Evolutionary conservation across 352 stramenopile genomes (phyloP).

Genomic region (Globisporangium echinulatum): DNA sequence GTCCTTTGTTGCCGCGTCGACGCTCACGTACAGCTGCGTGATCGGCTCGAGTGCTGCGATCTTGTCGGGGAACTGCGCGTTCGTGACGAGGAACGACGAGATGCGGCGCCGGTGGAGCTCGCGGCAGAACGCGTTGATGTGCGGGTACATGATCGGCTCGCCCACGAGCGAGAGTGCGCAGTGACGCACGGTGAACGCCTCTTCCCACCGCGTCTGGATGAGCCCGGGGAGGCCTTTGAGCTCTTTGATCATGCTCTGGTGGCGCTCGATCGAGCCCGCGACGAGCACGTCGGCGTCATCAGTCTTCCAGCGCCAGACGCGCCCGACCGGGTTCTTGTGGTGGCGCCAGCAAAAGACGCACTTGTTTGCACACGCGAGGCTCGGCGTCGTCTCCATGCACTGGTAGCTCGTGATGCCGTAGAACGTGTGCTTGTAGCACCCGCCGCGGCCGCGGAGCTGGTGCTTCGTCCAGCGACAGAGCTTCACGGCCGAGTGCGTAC

Average conservation of each 20-base stretch:
- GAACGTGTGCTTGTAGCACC: slow-evolving; percentile 99
- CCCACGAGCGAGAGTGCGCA: slow-evolving; percentile 97
- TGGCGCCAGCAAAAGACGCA: slow-evolving; percentile 99
- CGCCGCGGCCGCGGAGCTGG: slow-evolving; percentile 93
- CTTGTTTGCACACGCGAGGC: slow-evolving; percentile 97
- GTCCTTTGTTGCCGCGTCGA: slow-evolving; percentile 96
- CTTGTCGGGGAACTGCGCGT: slow-evolving; percentile 97
- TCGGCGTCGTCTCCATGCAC: slow-evolving; percentile 98
- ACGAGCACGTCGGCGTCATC: slow-evolving; percentile 95
- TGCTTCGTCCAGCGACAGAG: slow-evolving; percentile 99
- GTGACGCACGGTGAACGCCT: slow-evolving; percentile 94
- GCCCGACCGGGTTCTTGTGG: slow-evolving; percentile 98
- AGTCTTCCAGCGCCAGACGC: slow-evolving; percentile 97
- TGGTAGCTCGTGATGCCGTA: slow-evolving; percentile 99
- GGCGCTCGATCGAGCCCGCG: slow-evolving; percentile 85
- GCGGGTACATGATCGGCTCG: slow-evolving; percentile 98
- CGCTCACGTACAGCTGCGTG: slow-evolving; percentile 98
- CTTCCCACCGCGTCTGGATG: slow-evolving; percentile 90
- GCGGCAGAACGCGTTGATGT: slow-evolving; percentile 96
- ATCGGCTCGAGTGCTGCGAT: slow-evolving; percentile 94
- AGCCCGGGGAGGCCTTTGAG: slow-evolving; percentile 94
- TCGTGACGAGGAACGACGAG: slow-evolving; percentile 98
- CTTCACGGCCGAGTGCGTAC: slow-evolving; percentile 97
- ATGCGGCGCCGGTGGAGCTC: slow-evolving; percentile 94
- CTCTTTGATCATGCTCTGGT: slow-evolving; percentile 94